A percentile compares a stretch with the other conserved stretches of the same genome.
Conservation (phyloP, 352 stramenopile genomes). For the Phytophthora tentaculata region DNA sequence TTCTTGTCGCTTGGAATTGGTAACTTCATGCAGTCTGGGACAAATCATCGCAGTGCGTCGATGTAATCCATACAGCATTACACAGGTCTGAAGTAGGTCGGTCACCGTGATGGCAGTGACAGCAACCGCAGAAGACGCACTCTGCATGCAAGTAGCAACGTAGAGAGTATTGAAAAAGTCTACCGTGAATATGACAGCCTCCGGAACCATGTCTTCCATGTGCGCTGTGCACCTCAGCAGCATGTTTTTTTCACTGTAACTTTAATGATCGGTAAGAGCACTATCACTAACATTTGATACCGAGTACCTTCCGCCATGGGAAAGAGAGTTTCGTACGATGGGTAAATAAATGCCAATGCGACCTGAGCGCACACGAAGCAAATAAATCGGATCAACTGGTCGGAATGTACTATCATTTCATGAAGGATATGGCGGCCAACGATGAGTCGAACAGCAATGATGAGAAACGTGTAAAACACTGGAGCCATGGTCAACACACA, state of each 20-base stretch:
- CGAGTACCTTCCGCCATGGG: background rate
- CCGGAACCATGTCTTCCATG: conserved; percentile 25
- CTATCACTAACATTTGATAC: conserved; percentile 14
- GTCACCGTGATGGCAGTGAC: conserved; percentile 2
- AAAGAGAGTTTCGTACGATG: conserved; percentile 19
- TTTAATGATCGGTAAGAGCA: conserved; percentile 38
- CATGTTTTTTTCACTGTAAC: conserved; percentile 20
- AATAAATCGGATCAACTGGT: conserved; percentile 11
- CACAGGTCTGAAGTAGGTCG: conserved; percentile 3
- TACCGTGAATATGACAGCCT: conserved; percentile 31
- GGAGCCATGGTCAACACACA: conserved; percentile 4
- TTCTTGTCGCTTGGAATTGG: background rate
- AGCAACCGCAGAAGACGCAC: conserved; percentile 1
- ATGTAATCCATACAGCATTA: conserved; percentile 11
- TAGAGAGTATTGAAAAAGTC: conserved; percentile 34
- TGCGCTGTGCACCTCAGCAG: conserved; percentile 5
- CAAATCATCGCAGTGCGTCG: background rate
- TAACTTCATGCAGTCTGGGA: background rate
- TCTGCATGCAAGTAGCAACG: conserved; percentile 31
- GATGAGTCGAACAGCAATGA: background rate
- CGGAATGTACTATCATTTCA: background rate
- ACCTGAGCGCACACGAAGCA: conserved; percentile 6
- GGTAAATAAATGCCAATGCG: conserved; percentile 10
- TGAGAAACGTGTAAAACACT: conserved; percentile 7
- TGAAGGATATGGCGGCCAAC: conserved; percentile 1